Evolutionary conservation across 805 yeast genomes (phyloP), one percentile per base, ranked within the genome.

Genomic region (Metschnikowia amazonensis): DNA sequence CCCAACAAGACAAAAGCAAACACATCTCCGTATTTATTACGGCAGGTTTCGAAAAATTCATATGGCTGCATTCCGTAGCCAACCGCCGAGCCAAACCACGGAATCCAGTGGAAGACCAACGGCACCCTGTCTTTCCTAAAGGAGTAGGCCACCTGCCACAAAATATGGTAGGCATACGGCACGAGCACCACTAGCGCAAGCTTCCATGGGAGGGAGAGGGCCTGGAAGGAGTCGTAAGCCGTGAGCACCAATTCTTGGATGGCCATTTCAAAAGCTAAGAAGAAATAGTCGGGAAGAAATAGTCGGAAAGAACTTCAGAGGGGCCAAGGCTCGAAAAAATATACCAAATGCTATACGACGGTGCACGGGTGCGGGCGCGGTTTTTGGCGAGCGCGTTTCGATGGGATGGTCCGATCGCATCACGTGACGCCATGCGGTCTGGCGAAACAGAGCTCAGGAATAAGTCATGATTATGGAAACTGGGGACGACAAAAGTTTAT

Each of bases 81-180:
- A 35, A 86, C 79, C 32, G 97, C 95, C 30, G 94, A 84, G 38
- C 99, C 99, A 36, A 92, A 72, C 96, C 97, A 89, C 25, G 99
- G 99, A 49, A 94, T 74, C 85, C 89, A 84, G 71, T 94, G 83
- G 60, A 86, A 88, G 2, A 89, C 98, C 53, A 92, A 62, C 3
- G 99, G 99, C 9, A 81, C 96, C 45, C 96, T 75, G 66, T 89
- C 95, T 46, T 71, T 81, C 66, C 92, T 76, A 42, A 85, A 64
- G n/a, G 87, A 80, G 63, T 83, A 83, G 11, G 78, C 58, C 2
- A 83, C 66, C 65, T 86, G 94, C 83, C 83, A 84, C 20, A 75
- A 57, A 28, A 84, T 60, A 54, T 80, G 79, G 67, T 82, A 84
- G 24, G 83, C 53, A 60, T 86, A 82, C 11, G 94, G 94, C n/a